Evolutionary conservation across 257 asterid species (phyloP), one percentile per base, ranked within the genome.

Genomic region (Solanum tarijense): DNA sequence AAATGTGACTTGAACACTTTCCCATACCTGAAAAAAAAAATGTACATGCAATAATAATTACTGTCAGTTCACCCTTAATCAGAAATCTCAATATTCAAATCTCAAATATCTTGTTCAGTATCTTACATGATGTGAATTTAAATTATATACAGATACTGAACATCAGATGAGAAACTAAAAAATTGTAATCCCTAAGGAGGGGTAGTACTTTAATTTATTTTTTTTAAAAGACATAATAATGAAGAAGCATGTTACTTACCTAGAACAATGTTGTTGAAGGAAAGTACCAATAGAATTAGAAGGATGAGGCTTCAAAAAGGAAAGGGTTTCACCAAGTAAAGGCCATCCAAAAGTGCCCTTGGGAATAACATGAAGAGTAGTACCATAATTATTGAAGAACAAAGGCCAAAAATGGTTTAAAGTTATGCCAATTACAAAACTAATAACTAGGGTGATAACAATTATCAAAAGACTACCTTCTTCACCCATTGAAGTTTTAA

Each of bases 1-100:
- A 95, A 83, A 68, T 95, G 98, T 83, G 98, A 95, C 88, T 91
- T 93, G 90, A 95, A 95, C 92, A 95, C 98, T 89, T 95, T 94
- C 35, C 98, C 98, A 73, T 94, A 92, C 91, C 98, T 94, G 27
- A 48, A 72, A 36, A 38, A 41, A 78, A 36, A 13, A 35, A 13
- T 7, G 35, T 38, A 9, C 58, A 75, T 69, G 48, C 52, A 73
- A 58, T 82, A 48, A 48, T 82, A 82, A 32, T 0, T 12, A 12
- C 9, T 0, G 31, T 66, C 2, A 7, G 11, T 66, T 29, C 20
- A 25, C 6, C 2, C 34, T 66, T 66, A 25, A 66, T 0, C 5
- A 66, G 1, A 66, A 5, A 6, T 66, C 9, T 62, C 29, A 2
- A 21, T 52, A 52, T 52, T 52, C n/a, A 52, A 52, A 4, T 0